These are phyloP conservation scores for Silene coronaria DNA, from an alignment of 179 eudicot genomes.

Conservation along the genomic window DNA sequence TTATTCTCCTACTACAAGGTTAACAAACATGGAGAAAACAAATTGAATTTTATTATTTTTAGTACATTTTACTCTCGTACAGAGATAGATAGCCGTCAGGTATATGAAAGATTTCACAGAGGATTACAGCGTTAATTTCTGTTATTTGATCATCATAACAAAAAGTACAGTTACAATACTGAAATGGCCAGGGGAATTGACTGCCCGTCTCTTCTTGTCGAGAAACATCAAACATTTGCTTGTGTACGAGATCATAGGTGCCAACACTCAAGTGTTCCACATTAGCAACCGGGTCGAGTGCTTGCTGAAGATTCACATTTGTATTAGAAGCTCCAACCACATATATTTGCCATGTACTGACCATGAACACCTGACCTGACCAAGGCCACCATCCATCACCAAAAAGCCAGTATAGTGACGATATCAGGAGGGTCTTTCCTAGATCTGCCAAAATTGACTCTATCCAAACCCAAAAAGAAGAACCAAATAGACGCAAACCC, in stretches of 20 bases:
- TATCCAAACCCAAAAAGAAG: neutral
- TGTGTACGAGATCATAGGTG: neutral
- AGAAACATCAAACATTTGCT: neutral
- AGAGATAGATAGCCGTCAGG: neutral
- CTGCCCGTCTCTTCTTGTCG: too few relatives aligned
- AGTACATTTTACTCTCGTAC: neutral
- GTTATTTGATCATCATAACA: neutral
- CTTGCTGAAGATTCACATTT: neutral
- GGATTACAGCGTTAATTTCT: neutral
- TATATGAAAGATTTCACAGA: neutral
- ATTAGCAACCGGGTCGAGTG: neutral
- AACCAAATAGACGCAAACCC: neutral
- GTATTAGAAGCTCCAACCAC: neutral
- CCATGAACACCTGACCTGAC: constrained; percentile 1
- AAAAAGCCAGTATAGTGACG: neutral
- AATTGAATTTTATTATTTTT: neutral
- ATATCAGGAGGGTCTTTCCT: neutral
- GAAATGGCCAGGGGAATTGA: neutral
- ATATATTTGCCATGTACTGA: neutral
- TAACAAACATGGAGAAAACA: neutral
- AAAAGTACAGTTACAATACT: neutral
- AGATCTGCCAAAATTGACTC: neutral
- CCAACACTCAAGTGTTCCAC: neutral
- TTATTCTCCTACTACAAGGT: neutral
- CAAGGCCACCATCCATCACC: neutral